These are phyloP conservation scores for Taphrina deformans DNA, from an alignment of 1,139 yeast species.

Conservation along the genomic window DNA sequence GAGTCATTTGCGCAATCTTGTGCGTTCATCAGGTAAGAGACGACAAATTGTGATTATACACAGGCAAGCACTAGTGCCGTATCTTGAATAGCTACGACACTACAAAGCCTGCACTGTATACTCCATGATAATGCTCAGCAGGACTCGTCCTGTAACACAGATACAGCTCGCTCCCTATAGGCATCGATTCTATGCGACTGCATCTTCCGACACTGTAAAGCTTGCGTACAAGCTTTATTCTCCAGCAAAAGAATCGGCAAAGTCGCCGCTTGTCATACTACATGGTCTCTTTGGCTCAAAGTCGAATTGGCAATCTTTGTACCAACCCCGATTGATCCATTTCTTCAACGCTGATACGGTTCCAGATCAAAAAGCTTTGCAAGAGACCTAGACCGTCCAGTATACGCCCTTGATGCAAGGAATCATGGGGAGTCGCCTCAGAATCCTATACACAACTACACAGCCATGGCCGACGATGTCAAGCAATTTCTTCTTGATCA, in stretches of 20 bases:
- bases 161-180: neutral
- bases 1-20: neutral
- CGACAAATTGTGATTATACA: too few species aligned
- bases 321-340: too few species aligned
- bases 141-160: neutral
- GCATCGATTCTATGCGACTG: conserved; percentile 7
- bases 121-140: neutral
- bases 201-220: conserved; percentile 14
- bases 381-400: conserved; percentile 46
- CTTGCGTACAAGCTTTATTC: conserved; percentile 24
- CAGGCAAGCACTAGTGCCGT: too few species aligned
- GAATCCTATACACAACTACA: conserved; percentile 65
- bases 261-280: conserved; percentile 65
- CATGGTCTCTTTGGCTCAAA: conserved; percentile 92
- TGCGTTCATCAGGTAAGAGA: too few species aligned
- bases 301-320: conserved; percentile 73
- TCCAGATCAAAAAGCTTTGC: conserved; percentile 40
- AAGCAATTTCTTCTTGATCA: conserved; percentile 62
- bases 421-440: conserved; percentile 95
- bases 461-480: conserved; percentile 81
- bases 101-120: too few species aligned
- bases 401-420: conserved; percentile 58
- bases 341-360: neutral
- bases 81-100: too few species aligned
- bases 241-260: neutral